These are phyloP conservation scores for Phylloboletellus chloephorus DNA, from an alignment of 1,284 basidiomycete genomes.

Conservation along the genomic window DNA sequence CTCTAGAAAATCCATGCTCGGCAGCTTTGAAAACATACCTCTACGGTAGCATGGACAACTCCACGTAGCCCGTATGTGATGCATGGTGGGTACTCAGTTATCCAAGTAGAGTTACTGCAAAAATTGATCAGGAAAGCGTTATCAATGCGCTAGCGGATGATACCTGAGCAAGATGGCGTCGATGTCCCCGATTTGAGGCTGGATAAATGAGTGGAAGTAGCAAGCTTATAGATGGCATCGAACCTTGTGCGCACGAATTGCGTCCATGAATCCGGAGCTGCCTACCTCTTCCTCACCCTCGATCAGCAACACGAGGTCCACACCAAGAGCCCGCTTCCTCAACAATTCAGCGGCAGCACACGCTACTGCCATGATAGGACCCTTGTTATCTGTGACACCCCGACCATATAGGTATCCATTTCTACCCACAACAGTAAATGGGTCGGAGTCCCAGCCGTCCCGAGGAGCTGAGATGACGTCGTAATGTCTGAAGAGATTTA, in stretches of 20 bases:
- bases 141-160: conserved; percentile 2
- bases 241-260: conserved; percentile 74
- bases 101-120: conserved; percentile 91
- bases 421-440: conserved; percentile 77
- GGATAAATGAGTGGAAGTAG: conserved; percentile 10
- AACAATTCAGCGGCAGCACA: conserved; percentile 84
- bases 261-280: conserved; percentile 76
- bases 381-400: conserved; percentile 89
- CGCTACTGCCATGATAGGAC: conserved; percentile 88
- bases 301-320: conserved; percentile 87
- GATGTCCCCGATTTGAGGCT: conserved; percentile 77
- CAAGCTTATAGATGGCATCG: background rate
- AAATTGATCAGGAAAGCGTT: conserved; percentile 1
- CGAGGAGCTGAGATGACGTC: conserved; percentile 81
- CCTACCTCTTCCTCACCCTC: conserved; percentile 97
- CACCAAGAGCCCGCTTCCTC: conserved; percentile 64
- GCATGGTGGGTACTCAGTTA: conserved; percentile 90
- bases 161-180: conserved; percentile 85
- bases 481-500: conserved; percentile 63
- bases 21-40: conserved; percentile 38
- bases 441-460: conserved; percentile 79
- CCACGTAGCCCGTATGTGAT: conserved; percentile 94
- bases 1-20: background rate
- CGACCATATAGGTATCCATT: conserved; percentile 95
- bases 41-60: conserved; percentile 79